Evolutionary conservation across 208 protist species (phyloP).

Genomic region (Wallacemonas sp.): DNA sequence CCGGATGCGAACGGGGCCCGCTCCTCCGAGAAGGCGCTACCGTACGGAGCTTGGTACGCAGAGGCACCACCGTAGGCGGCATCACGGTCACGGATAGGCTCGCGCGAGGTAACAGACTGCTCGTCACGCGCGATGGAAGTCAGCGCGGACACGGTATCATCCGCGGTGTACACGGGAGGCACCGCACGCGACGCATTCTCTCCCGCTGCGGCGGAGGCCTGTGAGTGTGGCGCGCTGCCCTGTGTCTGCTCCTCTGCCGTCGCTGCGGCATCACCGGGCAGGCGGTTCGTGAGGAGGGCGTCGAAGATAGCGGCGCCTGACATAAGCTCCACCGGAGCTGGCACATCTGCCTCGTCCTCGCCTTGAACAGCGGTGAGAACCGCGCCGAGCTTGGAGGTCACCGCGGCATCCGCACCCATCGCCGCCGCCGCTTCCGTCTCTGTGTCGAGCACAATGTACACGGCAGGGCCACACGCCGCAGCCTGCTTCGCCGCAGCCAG

Average conservation of each 20-base stretch:
- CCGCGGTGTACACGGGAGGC: neutral
- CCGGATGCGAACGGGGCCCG: neutral
- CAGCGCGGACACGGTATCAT: neutral
- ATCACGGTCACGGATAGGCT: neutral
- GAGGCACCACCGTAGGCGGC: neutral
- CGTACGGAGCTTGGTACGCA: conserved; percentile 7
- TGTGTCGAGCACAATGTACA: conserved; percentile 65
- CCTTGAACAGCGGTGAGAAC: no score
- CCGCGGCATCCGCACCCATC: no score
- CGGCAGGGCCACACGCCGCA: neutral
- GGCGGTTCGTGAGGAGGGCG: conserved; percentile 41
- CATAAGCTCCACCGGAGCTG: conserved; percentile 40
- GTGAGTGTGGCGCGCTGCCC: no score
- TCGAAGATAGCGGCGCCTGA: conserved; percentile 44
- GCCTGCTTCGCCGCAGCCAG: conserved; percentile 31
- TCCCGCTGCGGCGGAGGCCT: no score
- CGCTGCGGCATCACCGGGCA: conserved; percentile 11
- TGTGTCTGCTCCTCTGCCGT: no score
- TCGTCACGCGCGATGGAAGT: conserved; percentile 5
- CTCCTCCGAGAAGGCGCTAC: conserved; percentile 7
- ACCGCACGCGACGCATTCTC: conserved; percentile 15
- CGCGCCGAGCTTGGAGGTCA: conserved; percentile 21
- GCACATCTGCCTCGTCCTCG: no score
- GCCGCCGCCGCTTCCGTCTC: conserved; percentile 30
- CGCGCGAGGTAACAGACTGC: conserved; percentile 7